Conservation (phyloP, 805 yeast genomes). For the Saturnispora gosingensis region DNA sequence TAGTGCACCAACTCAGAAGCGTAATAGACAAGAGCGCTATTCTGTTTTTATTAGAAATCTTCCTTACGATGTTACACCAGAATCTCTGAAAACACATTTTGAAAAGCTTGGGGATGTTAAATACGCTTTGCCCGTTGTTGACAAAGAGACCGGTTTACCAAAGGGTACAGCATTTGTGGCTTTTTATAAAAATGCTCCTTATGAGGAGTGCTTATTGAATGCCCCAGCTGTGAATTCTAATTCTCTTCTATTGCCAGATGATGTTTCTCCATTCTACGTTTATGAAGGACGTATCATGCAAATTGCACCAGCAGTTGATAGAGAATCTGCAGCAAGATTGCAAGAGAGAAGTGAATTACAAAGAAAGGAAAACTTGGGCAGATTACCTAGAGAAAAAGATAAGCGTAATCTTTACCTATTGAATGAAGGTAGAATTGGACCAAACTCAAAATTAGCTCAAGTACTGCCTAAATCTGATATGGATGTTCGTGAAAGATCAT, state of each 20-base stretch:
- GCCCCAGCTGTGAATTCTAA: constrained; percentile 65
- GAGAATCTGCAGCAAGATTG: constrained; percentile 68
- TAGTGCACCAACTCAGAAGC: constrained; percentile 31
- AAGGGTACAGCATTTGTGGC: constrained; percentile 95
- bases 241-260: constrained; percentile 78
- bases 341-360: constrained; percentile 64
- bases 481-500: constrained; percentile 83
- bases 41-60: constrained; percentile 85
- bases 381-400: constrained; percentile 70
- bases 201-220: constrained; percentile 55
- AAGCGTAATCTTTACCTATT: constrained; percentile 75
- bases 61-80: constrained; percentile 89
- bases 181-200: constrained; percentile 53
- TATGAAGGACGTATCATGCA: constrained; percentile 88
- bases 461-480: constrained; percentile 61
- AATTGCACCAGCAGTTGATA: constrained; percentile 74
- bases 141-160: constrained; percentile 75
- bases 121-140: constrained; percentile 90
- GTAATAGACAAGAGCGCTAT: constrained; percentile 57
- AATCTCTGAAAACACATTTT: constrained; percentile 70
- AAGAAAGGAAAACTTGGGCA: constrained; percentile 71
- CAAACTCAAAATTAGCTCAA: constrained; percentile 69
- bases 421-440: constrained; percentile 88
- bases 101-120: constrained; percentile 75
- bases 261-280: constrained; percentile 80